Conservation (phyloP, 257 asterid species). For the Plantago ovata region DNA sequence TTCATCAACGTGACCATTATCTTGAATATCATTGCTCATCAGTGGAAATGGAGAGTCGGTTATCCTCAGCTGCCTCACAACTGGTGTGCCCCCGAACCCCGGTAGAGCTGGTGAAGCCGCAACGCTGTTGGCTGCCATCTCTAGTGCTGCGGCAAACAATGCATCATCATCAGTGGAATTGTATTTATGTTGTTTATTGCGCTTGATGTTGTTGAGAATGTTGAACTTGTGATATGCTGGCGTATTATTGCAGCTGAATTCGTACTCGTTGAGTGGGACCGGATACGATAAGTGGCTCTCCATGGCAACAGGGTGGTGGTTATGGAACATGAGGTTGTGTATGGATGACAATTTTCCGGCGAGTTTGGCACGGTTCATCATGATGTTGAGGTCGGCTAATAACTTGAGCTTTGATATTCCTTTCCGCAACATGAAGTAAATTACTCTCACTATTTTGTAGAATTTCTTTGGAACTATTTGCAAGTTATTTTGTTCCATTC, state of each 20-base stretch:
- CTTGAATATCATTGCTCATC: constrained; percentile 30
- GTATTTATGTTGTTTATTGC: constrained; percentile 24
- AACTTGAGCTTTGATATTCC: constrained; percentile 68
- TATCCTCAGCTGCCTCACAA: constrained; percentile 79
- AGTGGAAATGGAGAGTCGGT: constrained; percentile 71
- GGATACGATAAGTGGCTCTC: constrained; percentile 18
- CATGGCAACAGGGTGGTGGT: constrained; percentile 31
- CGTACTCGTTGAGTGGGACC: constrained; percentile 48
- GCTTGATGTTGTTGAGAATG: constrained; percentile 37
- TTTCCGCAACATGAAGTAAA: constrained; percentile 63
- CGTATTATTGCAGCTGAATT: constrained; percentile 42
- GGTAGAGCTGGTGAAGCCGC: constrained; percentile 71
- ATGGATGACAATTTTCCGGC: constrained; percentile 65
- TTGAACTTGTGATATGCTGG: too few species aligned
- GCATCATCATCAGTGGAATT: constrained; percentile 22
- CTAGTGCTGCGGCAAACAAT: neutral
- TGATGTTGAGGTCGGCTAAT: constrained; percentile 48
- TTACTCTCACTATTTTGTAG: constrained; percentile 49
- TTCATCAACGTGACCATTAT: constrained; percentile 37
- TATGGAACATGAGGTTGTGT: constrained; percentile 75
- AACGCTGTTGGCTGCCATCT: constrained; percentile 9
- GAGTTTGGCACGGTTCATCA: constrained; percentile 68
- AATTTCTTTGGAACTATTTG: constrained; percentile 65
- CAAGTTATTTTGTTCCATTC: constrained; percentile 67
- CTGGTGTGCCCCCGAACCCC: constrained; percentile 76